These are phyloP conservation scores for Exophiala oligosperma DNA, from an alignment of 2,329 filamentous ascomycete genomes.

Conservation along the genomic window DNA sequence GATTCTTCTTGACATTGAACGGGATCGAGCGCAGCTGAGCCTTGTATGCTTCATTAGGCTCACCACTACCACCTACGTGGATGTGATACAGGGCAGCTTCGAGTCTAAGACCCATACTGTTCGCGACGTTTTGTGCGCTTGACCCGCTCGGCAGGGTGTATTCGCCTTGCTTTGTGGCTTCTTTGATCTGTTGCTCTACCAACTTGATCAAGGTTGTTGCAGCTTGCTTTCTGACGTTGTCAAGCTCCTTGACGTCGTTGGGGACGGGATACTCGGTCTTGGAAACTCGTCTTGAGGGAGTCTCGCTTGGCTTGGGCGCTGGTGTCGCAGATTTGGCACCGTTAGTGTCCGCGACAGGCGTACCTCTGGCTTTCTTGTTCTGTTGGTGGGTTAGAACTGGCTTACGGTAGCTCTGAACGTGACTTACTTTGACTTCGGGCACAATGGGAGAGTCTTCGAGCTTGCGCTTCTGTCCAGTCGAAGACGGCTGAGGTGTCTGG, in stretches of 20 bases:
- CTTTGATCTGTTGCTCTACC: conserved; percentile 65
- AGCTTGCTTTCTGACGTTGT: conserved; percentile 64
- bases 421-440: conserved; percentile 25
- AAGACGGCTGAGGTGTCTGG: conserved; percentile 17
- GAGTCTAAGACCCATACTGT: conserved; percentile 73
- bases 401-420: not conserved
- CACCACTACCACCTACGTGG: conserved; percentile 51
- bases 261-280: conserved; percentile 35
- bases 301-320: conserved; percentile 37
- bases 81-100: conserved; percentile 67
- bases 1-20: conserved; percentile 88
- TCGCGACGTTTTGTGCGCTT: conserved; percentile 64
- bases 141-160: conserved; percentile 65
- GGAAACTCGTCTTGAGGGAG: conserved; percentile 33
- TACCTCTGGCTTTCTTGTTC: conserved; percentile 31
- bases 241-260: conserved; percentile 48
- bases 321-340: conserved; percentile 31
- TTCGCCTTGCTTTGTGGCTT: conserved; percentile 65
- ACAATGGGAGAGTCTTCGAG: conserved; percentile 39
- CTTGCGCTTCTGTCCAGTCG: conserved; percentile 45
- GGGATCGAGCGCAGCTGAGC: conserved; percentile 72
- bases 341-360: conserved; percentile 23
- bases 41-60: conserved; percentile 57
- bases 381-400: conserved; percentile 30
- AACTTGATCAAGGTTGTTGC: conserved; percentile 71